Base-by-base conservation (phyloP, 2,329 filamentous ascomycete genomes). In the Rhynchosporium graminicola region DNA sequence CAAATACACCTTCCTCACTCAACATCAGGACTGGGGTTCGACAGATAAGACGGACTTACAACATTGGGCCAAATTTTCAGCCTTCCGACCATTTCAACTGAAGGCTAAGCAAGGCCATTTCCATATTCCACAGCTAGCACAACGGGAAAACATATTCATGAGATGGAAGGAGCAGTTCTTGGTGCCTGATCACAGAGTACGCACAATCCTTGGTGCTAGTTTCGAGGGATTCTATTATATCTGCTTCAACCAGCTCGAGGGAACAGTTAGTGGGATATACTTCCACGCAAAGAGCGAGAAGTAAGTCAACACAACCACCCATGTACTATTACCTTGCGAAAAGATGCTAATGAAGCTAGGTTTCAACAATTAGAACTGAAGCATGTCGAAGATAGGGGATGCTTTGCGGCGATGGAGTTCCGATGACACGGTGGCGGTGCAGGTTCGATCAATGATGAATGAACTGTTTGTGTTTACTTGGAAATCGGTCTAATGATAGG, bases 151-250 rank as follows among this genome's bases (percentile, higher is more conserved):
- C 74, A 88, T 99, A 38, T 99, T 97, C 73, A 99, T 99, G 95
- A 87, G 95, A 64, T 99, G 95, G 95, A 99, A 99, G 77, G 95
- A 99, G 74, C 92, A 96, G 72, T 99, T 99, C 72, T 80, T 99
- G 0, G 95, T 99, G 0, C 95, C 95, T 1, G 93, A 99, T 72
- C 95, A 99, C 75, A 86, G 91, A 15, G 92, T 98, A 26, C 85
- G 89, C 65, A 96, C 91, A 10, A 97, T 99, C 65, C 90, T 87
- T 40, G 95, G 95, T 20, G 95, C 95, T 7, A 98, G 94, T 73
- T 99, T 98, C 64, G 95, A 99, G 74, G 95, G 95, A 0, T 99
- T 99, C 75, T 99, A 98, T 76, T 99, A 99, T 74, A 98, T 99
- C 69, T 97, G 93, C 79, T 98, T 98, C 80, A 97, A 98, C 76